Percentiles rank a stretch among this genome's conserved stretches.
phyloP scores from a whole-genome alignment of 306 rosid genomes.

The Datisca glomerata region DNA sequence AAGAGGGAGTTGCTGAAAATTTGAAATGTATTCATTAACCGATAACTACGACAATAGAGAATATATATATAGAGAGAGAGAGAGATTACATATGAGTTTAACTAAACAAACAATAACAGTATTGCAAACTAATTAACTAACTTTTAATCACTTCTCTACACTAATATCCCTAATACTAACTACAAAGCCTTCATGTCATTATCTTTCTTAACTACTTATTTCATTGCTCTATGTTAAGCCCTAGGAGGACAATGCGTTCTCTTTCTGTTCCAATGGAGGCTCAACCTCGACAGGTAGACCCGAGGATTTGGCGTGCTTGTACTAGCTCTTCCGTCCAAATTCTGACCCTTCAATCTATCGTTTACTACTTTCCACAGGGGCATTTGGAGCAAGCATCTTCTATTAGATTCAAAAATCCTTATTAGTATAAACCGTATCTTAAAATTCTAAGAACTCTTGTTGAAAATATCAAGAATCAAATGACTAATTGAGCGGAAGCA shows the following conservation, averaged over 20 bases:
- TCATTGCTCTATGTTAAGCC: slow-evolving; percentile 6
- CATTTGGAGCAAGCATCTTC: slow-evolving; percentile 48
- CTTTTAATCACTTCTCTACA: no score
- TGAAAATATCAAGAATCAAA: no score
- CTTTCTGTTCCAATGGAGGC: slow-evolving; percentile 10
- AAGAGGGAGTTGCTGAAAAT: no score
- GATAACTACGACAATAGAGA: no score
- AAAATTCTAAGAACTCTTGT: no score
- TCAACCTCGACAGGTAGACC: slow-evolving; percentile 14
- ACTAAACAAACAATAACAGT: not conserved
- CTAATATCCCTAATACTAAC: no score
- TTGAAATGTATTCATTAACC: no score
- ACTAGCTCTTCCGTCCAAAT: slow-evolving; percentile 36
- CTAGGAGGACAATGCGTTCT: slow-evolving; percentile 12
- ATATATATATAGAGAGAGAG: no score
- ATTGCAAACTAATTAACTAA: no score
- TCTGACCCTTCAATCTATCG: slow-evolving; percentile 49
- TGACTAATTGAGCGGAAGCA: no score
- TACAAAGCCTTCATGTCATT: not conserved
- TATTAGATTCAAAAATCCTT: no score
- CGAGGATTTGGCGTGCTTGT: slow-evolving; percentile 49
- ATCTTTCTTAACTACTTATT: not conserved
- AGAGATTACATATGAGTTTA: not conserved
- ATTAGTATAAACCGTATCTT: no score
- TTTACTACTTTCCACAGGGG: slow-evolving; percentile 75